phyloP scores from a whole-genome alignment of 106 monocot genomes.

The Dendrobium nobile region DNA sequence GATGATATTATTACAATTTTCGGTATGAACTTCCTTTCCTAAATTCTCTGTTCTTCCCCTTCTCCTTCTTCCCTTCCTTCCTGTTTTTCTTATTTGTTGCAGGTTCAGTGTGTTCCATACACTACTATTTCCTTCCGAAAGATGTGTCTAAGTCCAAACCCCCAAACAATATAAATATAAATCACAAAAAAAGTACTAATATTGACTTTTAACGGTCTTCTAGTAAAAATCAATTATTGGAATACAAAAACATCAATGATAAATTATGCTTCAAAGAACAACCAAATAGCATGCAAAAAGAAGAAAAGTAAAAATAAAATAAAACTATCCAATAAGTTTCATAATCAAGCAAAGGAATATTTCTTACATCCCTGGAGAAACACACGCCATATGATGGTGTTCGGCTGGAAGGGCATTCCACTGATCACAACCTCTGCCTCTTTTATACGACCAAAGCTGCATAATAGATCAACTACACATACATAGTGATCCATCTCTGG shows the following conservation, averaged over 20 bases:
- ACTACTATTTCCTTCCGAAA: too few relatives aligned
- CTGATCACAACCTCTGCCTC: constrained; percentile 63
- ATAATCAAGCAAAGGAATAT: constrained; percentile 11
- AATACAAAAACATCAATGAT: neutral
- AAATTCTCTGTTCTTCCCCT: too few relatives aligned
- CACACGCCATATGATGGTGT: constrained; percentile 45
- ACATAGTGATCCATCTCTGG: constrained; percentile 70
- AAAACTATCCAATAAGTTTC: neutral
- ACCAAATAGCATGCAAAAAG: neutral
- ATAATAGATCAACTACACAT: constrained; percentile 58
- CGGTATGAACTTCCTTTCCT: too few relatives aligned
- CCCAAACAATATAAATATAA: neutral
- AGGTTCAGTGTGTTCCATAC: too few relatives aligned
- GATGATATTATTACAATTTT: too few relatives aligned
- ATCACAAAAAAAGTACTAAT: neutral
- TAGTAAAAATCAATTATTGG: neutral
- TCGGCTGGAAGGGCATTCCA: constrained; percentile 65
- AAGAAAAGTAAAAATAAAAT: neutral
- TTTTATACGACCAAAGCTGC: constrained; percentile 46
- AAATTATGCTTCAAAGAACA: neutral
- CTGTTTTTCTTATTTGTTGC: too few relatives aligned
- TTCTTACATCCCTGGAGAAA: constrained; percentile 70
- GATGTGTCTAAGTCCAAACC: neutral
- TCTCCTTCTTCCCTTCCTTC: too few relatives aligned
- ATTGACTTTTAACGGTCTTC: neutral